phyloP scores from a whole-genome alignment of 2,329 filamentous ascomycete genomes.

The Trichoderma oligosporum region DNA sequence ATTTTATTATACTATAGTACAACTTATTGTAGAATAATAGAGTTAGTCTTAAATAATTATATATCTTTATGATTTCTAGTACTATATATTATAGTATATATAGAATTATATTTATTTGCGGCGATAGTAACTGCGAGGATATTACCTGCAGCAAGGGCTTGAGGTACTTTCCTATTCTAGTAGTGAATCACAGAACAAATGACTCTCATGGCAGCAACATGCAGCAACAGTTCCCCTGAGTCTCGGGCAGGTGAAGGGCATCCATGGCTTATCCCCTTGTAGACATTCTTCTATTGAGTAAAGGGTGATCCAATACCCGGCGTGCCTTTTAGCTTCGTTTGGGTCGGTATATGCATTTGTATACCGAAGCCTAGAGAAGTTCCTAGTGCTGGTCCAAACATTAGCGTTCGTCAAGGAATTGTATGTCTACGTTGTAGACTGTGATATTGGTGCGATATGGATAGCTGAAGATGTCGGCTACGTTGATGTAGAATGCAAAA shows the following conservation, averaged over 20 bases:
- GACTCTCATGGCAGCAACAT: not conserved
- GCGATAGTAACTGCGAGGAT: not conserved
- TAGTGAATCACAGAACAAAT: slow-evolving; percentile 3
- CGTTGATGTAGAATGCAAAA: not conserved
- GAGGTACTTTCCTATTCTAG: not conserved
- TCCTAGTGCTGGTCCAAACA: not conserved
- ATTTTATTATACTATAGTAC: no score
- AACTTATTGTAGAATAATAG: not conserved
- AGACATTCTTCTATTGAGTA: not conserved
- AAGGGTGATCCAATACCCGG: not conserved
- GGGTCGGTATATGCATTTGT: not conserved
- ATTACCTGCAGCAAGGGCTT: not conserved
- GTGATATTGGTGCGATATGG: not conserved
- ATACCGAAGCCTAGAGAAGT: not conserved
- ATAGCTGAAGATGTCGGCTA: not conserved
- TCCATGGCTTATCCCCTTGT: not conserved
- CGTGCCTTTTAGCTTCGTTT: not conserved
- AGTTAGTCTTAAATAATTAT: not conserved
- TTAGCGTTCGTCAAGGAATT: not conserved
- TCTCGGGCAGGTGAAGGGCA: not conserved
- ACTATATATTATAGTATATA: not conserved
- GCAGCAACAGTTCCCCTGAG: not conserved
- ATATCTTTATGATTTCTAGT: not conserved
- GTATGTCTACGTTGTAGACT: not conserved
- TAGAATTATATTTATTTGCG: not conserved